A percentile compares a stretch with the other conserved stretches of the same genome.
Conservation (phyloP, 2,329 filamentous ascomycete species). For the Sarocladium brachiariae region DNA sequence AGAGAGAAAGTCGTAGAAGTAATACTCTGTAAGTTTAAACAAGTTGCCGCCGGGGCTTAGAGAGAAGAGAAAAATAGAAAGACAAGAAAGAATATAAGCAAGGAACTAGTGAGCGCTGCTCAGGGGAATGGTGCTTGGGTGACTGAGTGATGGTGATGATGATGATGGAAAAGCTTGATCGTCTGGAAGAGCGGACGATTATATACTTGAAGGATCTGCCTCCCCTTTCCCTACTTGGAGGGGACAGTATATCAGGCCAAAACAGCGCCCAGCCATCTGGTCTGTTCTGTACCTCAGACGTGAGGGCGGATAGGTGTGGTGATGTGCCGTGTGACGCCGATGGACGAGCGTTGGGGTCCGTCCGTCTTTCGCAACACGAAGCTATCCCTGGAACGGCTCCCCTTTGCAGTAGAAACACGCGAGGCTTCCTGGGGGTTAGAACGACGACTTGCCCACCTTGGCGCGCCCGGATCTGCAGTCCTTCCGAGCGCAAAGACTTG, state of each 20-base stretch:
- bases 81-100: constrained; percentile 18
- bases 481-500: neutral
- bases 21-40: neutral
- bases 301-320: too few species aligned
- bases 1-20: neutral
- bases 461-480: neutral
- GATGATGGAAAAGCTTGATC: neutral
- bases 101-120: constrained; percentile 12
- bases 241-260: neutral
- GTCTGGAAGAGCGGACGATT: constrained; percentile 4
- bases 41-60: constrained; percentile 9
- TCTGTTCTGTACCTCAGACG: neutral
- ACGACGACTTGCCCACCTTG: too few species aligned
- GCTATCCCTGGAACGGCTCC: constrained; percentile 1
- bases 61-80: constrained; percentile 20
- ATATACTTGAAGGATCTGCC: constrained; percentile 11
- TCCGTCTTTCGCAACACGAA: neutral
- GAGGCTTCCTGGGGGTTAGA: too few species aligned
- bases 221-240: neutral
- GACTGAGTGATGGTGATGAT: neutral
- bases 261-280: neutral
- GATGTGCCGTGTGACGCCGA: too few species aligned
- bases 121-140: neutral
- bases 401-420: too few species aligned
- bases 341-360: too few species aligned